Conservation (phyloP, 1,284 basidiomycete genomes). For the Trichosporon faecale region DNA sequence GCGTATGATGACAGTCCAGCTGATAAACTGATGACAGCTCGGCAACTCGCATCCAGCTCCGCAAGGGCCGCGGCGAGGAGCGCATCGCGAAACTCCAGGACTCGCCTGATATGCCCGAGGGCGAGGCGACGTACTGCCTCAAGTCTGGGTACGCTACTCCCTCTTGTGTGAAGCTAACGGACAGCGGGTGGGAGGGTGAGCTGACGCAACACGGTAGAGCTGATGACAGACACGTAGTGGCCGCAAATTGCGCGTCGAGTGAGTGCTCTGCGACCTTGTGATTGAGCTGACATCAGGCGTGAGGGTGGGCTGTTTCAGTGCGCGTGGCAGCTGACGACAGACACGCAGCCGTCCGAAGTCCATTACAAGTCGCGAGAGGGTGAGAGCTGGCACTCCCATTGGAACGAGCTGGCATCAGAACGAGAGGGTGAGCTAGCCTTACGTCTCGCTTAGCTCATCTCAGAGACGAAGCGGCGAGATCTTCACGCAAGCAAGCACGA, state of each 20-base stretch:
- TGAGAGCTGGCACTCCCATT: no score
- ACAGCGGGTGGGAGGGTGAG: constrained; percentile 41
- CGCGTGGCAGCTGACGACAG: no score
- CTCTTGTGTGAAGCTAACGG: not conserved
- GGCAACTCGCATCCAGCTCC: constrained; percentile 47
- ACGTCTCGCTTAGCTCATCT: not conserved
- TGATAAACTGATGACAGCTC: constrained; percentile 27
- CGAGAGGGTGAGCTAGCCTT: not conserved
- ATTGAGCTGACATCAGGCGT: not conserved
- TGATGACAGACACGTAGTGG: constrained; percentile 16
- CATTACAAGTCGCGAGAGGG: no score
- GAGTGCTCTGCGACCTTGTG: not conserved
- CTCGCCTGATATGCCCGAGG: constrained; percentile 85
- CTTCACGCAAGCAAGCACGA: not conserved
- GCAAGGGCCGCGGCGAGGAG: constrained; percentile 82
- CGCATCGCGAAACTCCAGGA: constrained; percentile 93
- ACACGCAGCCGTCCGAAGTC: no score
- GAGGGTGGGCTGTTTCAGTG: not conserved
- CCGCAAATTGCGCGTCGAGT: not conserved
- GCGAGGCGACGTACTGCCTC: constrained; percentile 85
- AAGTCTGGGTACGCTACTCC: constrained; percentile 41
- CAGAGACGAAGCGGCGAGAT: not conserved
- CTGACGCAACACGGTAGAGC: not conserved
- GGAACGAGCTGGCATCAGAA: not conserved
- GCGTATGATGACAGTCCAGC: constrained; percentile 35